Evolutionary conservation across 2,329 filamentous ascomycete genomes (phyloP), one percentile per base, ranked within the genome.

Genomic region (Scedosporium minutisporum): DNA sequence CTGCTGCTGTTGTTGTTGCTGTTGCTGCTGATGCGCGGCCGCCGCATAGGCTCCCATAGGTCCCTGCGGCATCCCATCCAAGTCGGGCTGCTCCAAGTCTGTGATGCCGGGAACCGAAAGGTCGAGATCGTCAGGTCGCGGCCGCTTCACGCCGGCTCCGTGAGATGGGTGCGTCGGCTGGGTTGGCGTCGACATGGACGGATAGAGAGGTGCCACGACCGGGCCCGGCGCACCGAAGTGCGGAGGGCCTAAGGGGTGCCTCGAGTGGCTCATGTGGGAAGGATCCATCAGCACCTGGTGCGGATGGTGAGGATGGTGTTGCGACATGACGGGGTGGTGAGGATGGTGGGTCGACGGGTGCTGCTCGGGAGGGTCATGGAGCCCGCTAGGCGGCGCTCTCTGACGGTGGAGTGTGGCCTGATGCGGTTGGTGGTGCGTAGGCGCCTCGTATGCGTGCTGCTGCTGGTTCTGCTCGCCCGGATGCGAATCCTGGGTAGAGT

Each of bases 401-500:
- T 74, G 69, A 68, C 82, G 80, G 67, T 81, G 80, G 65, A 83
- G 74, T 65, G 79, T 77, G 67, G 73, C 73, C 10, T 67, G 68
- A 6, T 70, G 69, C 21, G 68, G 67, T 42, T 70, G 68, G 27
- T 65, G 65, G 63, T 74, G 72, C 61, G 70, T 65, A 58, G 81
- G 70, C 63, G 76, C 70, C 71, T 86, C 83, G 77, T 88, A 89
- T 69, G 82, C 76, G 73, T 87, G 83, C 72, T 84, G 79, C 73
- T 82, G 80, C 73, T 88, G 84, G 73, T 80, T 81, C 74, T 87
- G 85, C 73, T 84, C 81, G 76, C 81, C 81, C 77, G 85, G 77
- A 79, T 87, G 83, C 76, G 81, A 81, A 72, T 82, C 83, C 78
- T 88, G 87, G 74, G 85, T 79, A 77, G 86, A 82, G 79, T 89